Percentiles rank a stretch among this genome's conserved stretches.
Evolutionary conservation across 75 land plant genomes (phyloP).

Genomic region (Pseudotsuga menziesii): DNA sequence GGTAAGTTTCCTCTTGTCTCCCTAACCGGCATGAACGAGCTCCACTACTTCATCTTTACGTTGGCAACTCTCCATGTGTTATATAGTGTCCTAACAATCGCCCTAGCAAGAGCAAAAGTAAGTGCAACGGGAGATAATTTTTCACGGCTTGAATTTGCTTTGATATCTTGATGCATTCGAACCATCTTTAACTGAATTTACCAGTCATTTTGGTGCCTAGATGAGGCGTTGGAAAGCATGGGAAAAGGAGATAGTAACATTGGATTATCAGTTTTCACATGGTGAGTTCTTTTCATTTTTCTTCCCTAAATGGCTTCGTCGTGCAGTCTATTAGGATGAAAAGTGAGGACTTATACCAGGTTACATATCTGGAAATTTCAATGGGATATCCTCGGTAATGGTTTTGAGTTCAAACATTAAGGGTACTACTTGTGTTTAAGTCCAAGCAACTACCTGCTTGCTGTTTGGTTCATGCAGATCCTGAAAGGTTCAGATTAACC

Average conservation of each 20-base stretch:
- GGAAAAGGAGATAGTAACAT: constrained; percentile 45
- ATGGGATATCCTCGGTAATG: too few species aligned
- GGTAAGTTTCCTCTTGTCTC: constrained; percentile 27
- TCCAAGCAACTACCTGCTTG: too few species aligned
- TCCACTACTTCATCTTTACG: constrained; percentile 32
- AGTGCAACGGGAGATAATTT: not conserved
- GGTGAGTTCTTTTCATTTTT: constrained; percentile 23
- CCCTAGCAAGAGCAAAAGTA: constrained; percentile 20
- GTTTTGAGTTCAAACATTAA: not conserved
- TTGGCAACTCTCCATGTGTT: constrained; percentile 38
- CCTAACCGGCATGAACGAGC: constrained; percentile 18
- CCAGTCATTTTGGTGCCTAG: constrained; percentile 13
- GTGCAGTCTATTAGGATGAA: not conserved
- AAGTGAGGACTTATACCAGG: too few species aligned
- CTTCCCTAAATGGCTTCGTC: not conserved
- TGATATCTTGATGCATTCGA: not conserved
- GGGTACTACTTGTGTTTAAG: not conserved
- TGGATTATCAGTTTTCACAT: constrained; percentile 36
- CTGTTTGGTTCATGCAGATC: constrained; percentile 16
- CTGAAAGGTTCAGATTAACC: constrained; percentile 41
- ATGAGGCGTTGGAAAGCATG: constrained; percentile 52
- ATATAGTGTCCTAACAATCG: constrained; percentile 22
- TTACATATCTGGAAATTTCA: not conserved
- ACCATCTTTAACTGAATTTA: not conserved
- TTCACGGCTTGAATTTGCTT: not conserved